phyloP scores from a whole-genome alignment of 257 asterid species.

The Fraxinus cuspidata region DNA sequence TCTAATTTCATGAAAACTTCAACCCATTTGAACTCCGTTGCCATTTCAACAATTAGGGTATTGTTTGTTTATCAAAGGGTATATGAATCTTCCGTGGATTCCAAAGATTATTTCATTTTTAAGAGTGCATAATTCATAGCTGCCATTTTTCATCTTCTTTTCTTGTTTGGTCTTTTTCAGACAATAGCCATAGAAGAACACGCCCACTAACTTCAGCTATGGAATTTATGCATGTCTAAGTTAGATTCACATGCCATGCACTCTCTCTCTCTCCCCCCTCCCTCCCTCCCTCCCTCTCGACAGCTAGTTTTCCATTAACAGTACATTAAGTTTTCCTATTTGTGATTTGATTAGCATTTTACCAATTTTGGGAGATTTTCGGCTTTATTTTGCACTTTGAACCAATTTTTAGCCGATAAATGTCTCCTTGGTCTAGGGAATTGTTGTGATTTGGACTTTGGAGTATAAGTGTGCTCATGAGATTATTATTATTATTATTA shows the following conservation, averaged over 20 bases:
- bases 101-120: conserved; percentile 7
- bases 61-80: conserved; percentile 20
- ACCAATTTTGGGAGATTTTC: conserved; percentile 6
- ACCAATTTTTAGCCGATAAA: not conserved
- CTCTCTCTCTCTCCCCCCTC: not conserved
- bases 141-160: not conserved
- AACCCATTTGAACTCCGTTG: not conserved
- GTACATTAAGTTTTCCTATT: conserved; percentile 3
- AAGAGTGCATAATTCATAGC: not conserved
- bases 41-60: not conserved
- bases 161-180: conserved; percentile 21
- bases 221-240: conserved; percentile 4
- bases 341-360: conserved; percentile 3
- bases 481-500: too few species aligned
- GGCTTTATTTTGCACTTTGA: not conserved
- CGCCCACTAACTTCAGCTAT: not conserved
- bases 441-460: too few species aligned
- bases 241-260: conserved; percentile 13
- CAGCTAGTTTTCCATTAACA: not conserved
- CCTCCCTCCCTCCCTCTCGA: not conserved
- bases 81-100: not conserved
- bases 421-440: conserved; percentile 5
- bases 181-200: conserved; percentile 13
- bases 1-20: conserved; percentile 15
- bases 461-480: too few species aligned